A percentile compares a stretch with the other conserved stretches of the same genome.
Conservation (phyloP, 2,329 filamentous ascomycete genomes). For the Bipolaris oryzae region DNA sequence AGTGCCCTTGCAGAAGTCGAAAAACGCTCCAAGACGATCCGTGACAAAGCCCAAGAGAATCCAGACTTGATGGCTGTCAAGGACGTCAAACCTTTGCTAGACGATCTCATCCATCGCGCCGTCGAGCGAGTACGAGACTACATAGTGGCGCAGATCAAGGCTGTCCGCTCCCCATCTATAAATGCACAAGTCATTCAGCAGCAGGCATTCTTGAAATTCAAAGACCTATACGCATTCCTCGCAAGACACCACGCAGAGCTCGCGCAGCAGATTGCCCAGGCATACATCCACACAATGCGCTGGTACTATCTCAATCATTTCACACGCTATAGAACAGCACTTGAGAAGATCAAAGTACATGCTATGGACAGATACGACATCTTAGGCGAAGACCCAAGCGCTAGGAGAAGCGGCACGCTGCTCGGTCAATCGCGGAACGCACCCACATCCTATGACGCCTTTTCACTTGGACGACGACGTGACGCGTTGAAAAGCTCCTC, state of each 20-base stretch:
- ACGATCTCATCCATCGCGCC: conserved; percentile 86
- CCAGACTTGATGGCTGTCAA: conserved; percentile 73
- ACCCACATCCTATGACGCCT: conserved; percentile 77
- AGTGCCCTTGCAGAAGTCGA: conserved; percentile 84
- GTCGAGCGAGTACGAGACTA: conserved; percentile 93
- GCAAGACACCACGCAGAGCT: conserved; percentile 81
- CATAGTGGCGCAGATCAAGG: conserved; percentile 91
- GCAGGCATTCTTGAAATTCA: conserved; percentile 85
- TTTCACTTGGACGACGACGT: conserved; percentile 83
- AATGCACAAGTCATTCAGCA: conserved; percentile 98
- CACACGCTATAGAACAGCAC: conserved; percentile 79
- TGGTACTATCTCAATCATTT: conserved; percentile 98
- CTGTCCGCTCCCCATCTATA: conserved; percentile 90
- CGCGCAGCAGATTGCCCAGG: conserved; percentile 86
- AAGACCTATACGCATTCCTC: conserved; percentile 85
- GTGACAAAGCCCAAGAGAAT: conserved; percentile 66
- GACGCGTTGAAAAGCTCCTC: conserved; percentile 78
- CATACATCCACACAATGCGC: conserved; percentile 97
- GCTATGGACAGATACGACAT: conserved; percentile 81
- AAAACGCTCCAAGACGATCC: conserved; percentile 73
- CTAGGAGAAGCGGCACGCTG: conserved; percentile 62
- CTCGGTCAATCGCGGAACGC: conserved; percentile 43
- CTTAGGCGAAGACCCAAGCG: conserved; percentile 76
- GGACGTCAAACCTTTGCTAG: conserved; percentile 83
- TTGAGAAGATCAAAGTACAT: conserved; percentile 85